These are phyloP conservation scores for thale cress (Arabidopsis thaliana) DNA, from an alignment of 345 rosid species.

Conservation along the genomic window TAIR10.1 NC_003076.8:4353501-4354000, in stretches of 20 bases:
- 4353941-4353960: conserved; percentile 96
- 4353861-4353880: conserved; percentile 77
- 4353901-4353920: conserved; percentile 88
- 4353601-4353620: conserved; percentile 95
- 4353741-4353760: conserved; percentile 89
- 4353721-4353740: conserved; percentile 90
- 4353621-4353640: conserved; percentile 57
- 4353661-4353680: conserved; percentile 85
- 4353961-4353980: conserved; percentile 81
- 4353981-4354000: conserved; percentile 87
- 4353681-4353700: conserved; percentile 78
- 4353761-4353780: conserved; percentile 74
- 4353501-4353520: conserved; percentile 92
- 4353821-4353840: conserved; percentile 91
- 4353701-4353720: conserved; percentile 81
- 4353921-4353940: conserved; percentile 92
- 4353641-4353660: conserved; percentile 91
- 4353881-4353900: conserved; percentile 95
- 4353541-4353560: conserved; percentile 86
- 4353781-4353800: conserved; percentile 65
- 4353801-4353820: conserved; percentile 73
- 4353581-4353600: conserved; percentile 76
- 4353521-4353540: conserved; percentile 87
- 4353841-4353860: conserved; percentile 95
- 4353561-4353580: conserved; percentile 91